Evolutionary conservation across 2,329 filamentous ascomycete genomes (phyloP).

Genomic region (Parastagonospora nodorum): DNA sequence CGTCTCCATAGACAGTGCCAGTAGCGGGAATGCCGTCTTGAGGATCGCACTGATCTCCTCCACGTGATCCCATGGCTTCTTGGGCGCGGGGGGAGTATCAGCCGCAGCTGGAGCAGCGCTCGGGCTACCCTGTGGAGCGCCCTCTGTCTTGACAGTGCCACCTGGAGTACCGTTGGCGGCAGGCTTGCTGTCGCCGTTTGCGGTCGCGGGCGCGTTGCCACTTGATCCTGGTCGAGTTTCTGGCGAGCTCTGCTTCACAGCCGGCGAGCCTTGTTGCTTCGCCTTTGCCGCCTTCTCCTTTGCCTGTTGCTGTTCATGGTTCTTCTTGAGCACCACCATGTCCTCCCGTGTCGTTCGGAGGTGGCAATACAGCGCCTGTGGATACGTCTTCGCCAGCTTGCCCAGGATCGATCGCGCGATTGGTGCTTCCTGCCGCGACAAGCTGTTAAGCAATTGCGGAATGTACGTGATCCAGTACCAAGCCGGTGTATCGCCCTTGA

Average conservation of each 20-base stretch:
- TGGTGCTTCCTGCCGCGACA: constrained; percentile 88
- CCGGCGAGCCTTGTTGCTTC: constrained; percentile 62
- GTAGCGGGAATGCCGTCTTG: constrained; percentile 94
- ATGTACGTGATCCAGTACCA: constrained; percentile 99
- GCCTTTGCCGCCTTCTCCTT: constrained; percentile 58
- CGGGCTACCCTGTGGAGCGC: constrained; percentile 40
- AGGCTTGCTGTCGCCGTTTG: constrained; percentile 55
- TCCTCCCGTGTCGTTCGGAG: constrained; percentile 93
- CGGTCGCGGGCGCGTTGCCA: constrained; percentile 35
- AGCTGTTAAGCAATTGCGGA: constrained; percentile 88
- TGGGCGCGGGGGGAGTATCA: constrained; percentile 47
- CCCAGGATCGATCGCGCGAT: constrained; percentile 85
- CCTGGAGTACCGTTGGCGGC: constrained; percentile 54
- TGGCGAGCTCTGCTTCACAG: constrained; percentile 44
- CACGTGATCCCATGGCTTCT: constrained; percentile 93
- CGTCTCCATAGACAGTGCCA: constrained; percentile 97
- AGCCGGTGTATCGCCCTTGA: constrained; percentile 94
- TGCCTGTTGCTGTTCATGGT: constrained; percentile 68
- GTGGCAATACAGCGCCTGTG: constrained; percentile 93
- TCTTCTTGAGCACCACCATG: constrained; percentile 89
- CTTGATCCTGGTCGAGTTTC: constrained; percentile 40
- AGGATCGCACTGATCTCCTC: constrained; percentile 95
- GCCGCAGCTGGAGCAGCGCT: constrained; percentile 22
- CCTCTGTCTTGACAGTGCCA: constrained; percentile 47
- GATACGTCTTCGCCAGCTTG: constrained; percentile 94